Evolutionary conservation across 2,329 filamentous ascomycete species (phyloP), one percentile per base, ranked within the genome.

Genomic region (Fusarium equiseti): DNA sequence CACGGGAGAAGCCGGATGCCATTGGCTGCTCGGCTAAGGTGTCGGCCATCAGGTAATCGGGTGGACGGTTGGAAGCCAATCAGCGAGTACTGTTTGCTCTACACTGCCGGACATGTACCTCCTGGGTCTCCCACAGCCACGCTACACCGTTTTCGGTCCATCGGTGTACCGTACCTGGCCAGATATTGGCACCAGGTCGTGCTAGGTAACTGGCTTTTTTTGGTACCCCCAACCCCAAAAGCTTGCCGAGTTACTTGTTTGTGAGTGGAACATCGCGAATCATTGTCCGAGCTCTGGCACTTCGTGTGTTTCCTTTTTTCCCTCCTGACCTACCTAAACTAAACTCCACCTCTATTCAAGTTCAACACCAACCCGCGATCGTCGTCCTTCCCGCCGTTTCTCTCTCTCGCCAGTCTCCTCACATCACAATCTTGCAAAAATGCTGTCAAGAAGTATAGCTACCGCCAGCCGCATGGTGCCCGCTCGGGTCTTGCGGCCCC

Each of bases 361-460:
- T 26, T 44, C 50, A 63, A 42, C 42, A 46, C 35, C 46, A 53
- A 45, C 55, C 40, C 24, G 51, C 55, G 59, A 71, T 59, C 35
- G 46, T 54, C 55, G 35, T 38, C 35, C 18, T 38, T 38, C 38
- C 27, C 35, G 42, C 45, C 54, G 58, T 55, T 42, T 27, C 20
- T 29, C 29, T 22, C 24, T 56, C 42, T 49, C 55, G 43, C 56
- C 50, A 49, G 26, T 18, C 32, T 44, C 40, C 51, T 32, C 46
- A 51, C 50, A 68, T 43, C 50, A 54, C 54, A 68, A 45, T 60
- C 32, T 32, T 52, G 52, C 74, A 79, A 55, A 40, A 49, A 85
- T 85, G 83, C 72, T 84, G 56, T 83, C 83, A 62, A 81, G 84
- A 77, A 78, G 79, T 72, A 73, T 83, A 69, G 76, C 81, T 65